These are phyloP conservation scores for Aphanomyces astaci DNA, from an alignment of 352 stramenopile genomes.

Conservation along the genomic window DNA sequence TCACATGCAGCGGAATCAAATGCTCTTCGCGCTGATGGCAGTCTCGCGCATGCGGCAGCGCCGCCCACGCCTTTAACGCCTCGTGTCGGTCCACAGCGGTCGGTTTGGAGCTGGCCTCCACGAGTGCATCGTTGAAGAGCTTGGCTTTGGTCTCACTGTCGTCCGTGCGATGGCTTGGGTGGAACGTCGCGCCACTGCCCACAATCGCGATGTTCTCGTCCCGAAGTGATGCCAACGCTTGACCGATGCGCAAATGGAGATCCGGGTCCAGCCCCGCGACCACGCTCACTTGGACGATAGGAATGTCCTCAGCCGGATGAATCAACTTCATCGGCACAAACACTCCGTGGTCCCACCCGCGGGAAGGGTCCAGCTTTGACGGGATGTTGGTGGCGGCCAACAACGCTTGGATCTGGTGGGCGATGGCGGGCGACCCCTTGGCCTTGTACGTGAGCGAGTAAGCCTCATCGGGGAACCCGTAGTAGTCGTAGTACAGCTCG, in stretches of 20 bases:
- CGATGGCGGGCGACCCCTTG: constrained; percentile 61
- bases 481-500: constrained; percentile 86
- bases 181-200: constrained; percentile 47
- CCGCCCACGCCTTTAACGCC: neutral
- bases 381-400: constrained; percentile 44
- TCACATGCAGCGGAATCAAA: constrained; percentile 8
- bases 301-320: constrained; percentile 79
- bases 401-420: constrained; percentile 51
- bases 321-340: constrained; percentile 90
- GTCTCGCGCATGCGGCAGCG: constrained; percentile 3
- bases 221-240: constrained; percentile 48
- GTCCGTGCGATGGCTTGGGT: constrained; percentile 2
- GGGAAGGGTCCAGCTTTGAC: constrained; percentile 39
- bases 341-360: constrained; percentile 87
- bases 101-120: neutral
- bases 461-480: constrained; percentile 72
- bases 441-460: constrained; percentile 83
- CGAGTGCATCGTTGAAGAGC: constrained; percentile 4
- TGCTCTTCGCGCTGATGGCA: constrained; percentile 20
- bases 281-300: constrained; percentile 79
- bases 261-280: constrained; percentile 42
- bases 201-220: constrained; percentile 75
- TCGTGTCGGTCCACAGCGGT: neutral
- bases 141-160: neutral
- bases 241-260: constrained; percentile 58